Evolutionary conservation across 345 rosid species (phyloP), one percentile per base, ranked within the genome.

Genomic region (Lepidium africanum): DNA sequence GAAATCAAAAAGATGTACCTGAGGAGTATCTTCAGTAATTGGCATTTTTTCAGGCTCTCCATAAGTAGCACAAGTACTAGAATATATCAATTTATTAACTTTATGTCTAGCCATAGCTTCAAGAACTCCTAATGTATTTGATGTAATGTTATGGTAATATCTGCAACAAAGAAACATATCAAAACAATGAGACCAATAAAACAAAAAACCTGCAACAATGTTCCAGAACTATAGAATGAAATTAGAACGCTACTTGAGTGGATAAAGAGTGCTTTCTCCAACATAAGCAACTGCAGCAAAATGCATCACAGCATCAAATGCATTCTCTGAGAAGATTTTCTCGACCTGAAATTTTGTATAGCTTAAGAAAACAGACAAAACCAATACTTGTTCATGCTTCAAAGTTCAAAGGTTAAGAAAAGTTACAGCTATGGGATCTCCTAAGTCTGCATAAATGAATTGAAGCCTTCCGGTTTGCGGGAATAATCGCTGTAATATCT

Each of bases 261-360:
- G 99, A 69, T 94, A 80, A 56, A 86, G 81, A 3, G 99, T 94
- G 81, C 99, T 94, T 83, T 94, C 99, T 63, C 97, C 99, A 60
- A 94, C 99, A 82, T 91, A 94, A 49, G 99, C 99, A 58, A 94
- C 99, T 33, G 99, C 99, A 43, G 99, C 99, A 80, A 94, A 94
- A 85, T 94, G 99, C 80, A 94, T 94, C 73, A 91, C 99, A 15
- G 97, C 97, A 42, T 94, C 96, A 74, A 94, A 94, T 27, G 96
- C 97, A 51, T 94, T 94, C 77, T 89, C 93, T 5, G 89, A 85
- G 84, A 94, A 94, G 70, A 94, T 63, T 74, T 83, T 85, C 50
- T 85, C 86, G 11, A 94, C 93, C 99, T 94, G 83, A 70, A 36
- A 35, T 12, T 30, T 30, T 25, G 13, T 33, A 27, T 69, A 0